phyloP scores from a whole-genome alignment of 1,284 basidiomycete species.

The Irpex sp. region DNA sequence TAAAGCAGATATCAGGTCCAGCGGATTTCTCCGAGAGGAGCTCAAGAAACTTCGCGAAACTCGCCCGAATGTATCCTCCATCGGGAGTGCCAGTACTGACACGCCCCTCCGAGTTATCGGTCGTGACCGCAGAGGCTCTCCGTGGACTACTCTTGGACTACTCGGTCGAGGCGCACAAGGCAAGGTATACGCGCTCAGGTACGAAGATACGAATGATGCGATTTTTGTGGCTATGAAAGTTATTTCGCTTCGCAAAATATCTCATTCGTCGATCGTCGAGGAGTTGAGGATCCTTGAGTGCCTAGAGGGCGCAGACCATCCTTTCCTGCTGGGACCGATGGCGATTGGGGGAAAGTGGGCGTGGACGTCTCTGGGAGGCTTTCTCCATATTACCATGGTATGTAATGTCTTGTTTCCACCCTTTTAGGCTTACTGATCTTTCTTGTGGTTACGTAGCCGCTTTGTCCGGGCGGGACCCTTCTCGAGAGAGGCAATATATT shows the following conservation, averaged over 20 bases:
- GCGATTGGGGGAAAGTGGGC: constrained; percentile 15
- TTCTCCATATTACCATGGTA: constrained; percentile 22
- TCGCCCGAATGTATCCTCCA: too few relatives aligned
- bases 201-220: constrained; percentile 3
- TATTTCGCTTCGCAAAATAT: constrained; percentile 11
- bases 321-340: constrained; percentile 21
- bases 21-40: too few relatives aligned
- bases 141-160: constrained; percentile 16
- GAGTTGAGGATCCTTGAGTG: constrained; percentile 20
- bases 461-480: constrained; percentile 23
- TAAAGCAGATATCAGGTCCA: too few relatives aligned
- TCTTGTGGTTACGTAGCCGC: constrained; percentile 12
- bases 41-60: too few relatives aligned
- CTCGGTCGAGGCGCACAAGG: constrained; percentile 22
- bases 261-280: constrained; percentile 19
- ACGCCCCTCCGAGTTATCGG: neutral
- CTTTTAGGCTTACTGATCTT: neutral
- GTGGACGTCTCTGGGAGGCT: constrained; percentile 19
- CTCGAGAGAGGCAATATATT: constrained; percentile 11
- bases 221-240: constrained; percentile 23
- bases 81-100: too few relatives aligned
- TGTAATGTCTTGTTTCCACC: constrained; percentile 2
- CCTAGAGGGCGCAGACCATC: constrained; percentile 7
- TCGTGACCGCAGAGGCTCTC: neutral
- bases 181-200: constrained; percentile 19